Percentiles rank a stretch among this genome's conserved stretches.
Conservation (phyloP, 1,284 basidiomycete species). For the Cutaneotrichosporon sp. region DNA sequence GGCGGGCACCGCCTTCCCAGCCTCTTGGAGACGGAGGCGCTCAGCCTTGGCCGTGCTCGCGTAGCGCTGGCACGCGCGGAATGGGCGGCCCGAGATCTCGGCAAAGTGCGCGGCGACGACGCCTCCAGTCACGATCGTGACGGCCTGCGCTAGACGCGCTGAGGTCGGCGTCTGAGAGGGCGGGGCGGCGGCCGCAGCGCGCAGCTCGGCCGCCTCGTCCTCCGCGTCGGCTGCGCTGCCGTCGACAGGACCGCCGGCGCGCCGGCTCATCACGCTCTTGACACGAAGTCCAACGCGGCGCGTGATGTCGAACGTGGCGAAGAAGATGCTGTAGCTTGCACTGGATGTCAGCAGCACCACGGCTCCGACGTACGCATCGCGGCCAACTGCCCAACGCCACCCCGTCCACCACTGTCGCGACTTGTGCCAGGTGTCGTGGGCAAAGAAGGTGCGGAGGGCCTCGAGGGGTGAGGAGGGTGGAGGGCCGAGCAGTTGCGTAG, state of each 20-base stretch:
- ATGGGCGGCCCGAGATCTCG: constrained; percentile 45
- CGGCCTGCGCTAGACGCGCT: constrained; percentile 50
- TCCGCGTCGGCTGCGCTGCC: background rate
- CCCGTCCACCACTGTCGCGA: constrained; percentile 47
- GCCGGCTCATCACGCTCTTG: constrained; percentile 25
- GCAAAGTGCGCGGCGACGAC: constrained; percentile 45
- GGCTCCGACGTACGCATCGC: constrained; percentile 39
- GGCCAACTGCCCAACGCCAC: constrained; percentile 46
- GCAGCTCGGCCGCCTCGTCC: constrained; percentile 1
- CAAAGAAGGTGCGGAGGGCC: constrained; percentile 41
- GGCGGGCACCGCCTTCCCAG: constrained; percentile 9
- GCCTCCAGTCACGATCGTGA: constrained; percentile 50
- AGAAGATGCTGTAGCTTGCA: constrained; percentile 50
- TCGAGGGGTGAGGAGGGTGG: constrained; percentile 33
- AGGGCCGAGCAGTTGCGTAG: constrained; percentile 19
- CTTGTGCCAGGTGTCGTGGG: constrained; percentile 42
- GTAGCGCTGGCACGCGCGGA: constrained; percentile 25
- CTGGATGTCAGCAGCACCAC: constrained; percentile 20
- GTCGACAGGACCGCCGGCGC: background rate
- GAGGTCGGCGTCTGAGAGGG: constrained; percentile 35
- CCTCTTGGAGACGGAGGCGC: constrained; percentile 7
- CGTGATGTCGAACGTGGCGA: constrained; percentile 52
- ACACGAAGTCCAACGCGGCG: constrained; percentile 46
- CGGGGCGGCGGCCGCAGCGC: constrained; percentile 12
- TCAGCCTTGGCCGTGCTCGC: constrained; percentile 9